Evolutionary conservation across 2,329 filamentous ascomycete genomes (phyloP).

Genomic region (Penicillium sp.): DNA sequence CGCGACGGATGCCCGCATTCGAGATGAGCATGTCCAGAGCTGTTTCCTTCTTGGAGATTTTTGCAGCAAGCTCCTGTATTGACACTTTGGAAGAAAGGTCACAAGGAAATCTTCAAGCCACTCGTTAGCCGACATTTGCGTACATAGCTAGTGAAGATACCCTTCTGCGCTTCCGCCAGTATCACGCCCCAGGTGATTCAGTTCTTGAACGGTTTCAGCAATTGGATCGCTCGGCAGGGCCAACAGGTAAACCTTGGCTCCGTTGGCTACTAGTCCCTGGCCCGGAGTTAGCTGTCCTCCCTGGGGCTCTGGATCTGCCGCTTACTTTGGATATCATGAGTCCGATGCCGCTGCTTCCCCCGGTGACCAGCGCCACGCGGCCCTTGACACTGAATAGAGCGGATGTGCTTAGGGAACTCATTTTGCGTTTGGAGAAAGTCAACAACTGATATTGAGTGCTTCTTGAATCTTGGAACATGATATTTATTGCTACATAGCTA

Average conservation of each 20-base stretch:
- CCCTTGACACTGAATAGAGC: conserved; percentile 40
- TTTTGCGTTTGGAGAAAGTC: background rate
- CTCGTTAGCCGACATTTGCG: background rate
- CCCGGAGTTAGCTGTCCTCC: background rate
- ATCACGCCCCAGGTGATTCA: conserved; percentile 39
- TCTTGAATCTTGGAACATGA: too few species aligned
- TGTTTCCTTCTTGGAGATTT: conserved; percentile 37
- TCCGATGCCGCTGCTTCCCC: conserved; percentile 47
- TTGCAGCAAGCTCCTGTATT: conserved; percentile 35
- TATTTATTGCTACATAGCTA: background rate
- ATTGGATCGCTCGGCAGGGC: conserved; percentile 46
- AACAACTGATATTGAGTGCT: background rate
- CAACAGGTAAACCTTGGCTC: conserved; percentile 49
- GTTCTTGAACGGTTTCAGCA: conserved; percentile 35
- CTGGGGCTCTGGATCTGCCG: background rate
- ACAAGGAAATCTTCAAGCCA: conserved; percentile 19
- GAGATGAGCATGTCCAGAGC: conserved; percentile 51
- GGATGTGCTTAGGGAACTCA: conserved; percentile 13
- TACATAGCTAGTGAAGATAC: conserved; percentile 22
- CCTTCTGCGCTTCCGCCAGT: conserved; percentile 41
- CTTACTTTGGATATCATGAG: conserved; percentile 48
- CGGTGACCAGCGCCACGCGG: conserved; percentile 47
- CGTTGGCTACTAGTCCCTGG: conserved; percentile 46
- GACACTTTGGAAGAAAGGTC: conserved; percentile 45
- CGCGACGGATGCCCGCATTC: conserved; percentile 51